These are phyloP conservation scores for Sicyos baderoa DNA, from an alignment of 306 rosid species.

Conservation along the genomic window DNA sequence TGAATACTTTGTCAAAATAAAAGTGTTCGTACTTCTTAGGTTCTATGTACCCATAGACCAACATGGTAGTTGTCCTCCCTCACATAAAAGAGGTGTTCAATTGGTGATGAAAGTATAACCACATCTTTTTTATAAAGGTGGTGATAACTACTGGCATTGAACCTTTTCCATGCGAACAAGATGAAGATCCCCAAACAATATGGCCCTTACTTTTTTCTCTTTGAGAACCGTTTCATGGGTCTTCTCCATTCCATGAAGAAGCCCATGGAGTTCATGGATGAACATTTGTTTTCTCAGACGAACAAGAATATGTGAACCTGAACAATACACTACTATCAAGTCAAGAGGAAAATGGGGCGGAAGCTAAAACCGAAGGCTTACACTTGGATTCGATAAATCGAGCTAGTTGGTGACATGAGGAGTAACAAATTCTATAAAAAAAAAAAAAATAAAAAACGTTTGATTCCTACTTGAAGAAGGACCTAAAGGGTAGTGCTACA, in stretches of 20 bases:
- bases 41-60: constrained; percentile 55
- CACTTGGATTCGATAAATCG: not conserved
- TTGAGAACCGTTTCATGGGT: not conserved
- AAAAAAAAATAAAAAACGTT: not conserved
- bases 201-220: not conserved
- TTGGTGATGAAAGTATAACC: not conserved
- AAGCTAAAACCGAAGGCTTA: not conserved
- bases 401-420: not conserved
- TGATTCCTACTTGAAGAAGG: not conserved
- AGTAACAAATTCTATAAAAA: not conserved
- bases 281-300: not conserved
- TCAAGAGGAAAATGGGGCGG: not conserved
- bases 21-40: too few species aligned
- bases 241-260: not conserved
- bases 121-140: not conserved
- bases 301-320: not conserved
- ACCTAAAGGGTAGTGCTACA: not conserved
- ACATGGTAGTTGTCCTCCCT: too few species aligned
- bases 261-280: constrained; percentile 6
- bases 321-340: not conserved
- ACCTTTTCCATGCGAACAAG: too few species aligned
- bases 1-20: too few species aligned
- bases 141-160: too few species aligned
- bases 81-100: constrained; percentile 31
- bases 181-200: not conserved